A percentile compares a stretch with the other conserved stretches of the same genome.
These are phyloP conservation scores for Colletotrichum sp. DNA, from an alignment of 2,329 filamentous ascomycete species.

Conservation along the genomic window DNA sequence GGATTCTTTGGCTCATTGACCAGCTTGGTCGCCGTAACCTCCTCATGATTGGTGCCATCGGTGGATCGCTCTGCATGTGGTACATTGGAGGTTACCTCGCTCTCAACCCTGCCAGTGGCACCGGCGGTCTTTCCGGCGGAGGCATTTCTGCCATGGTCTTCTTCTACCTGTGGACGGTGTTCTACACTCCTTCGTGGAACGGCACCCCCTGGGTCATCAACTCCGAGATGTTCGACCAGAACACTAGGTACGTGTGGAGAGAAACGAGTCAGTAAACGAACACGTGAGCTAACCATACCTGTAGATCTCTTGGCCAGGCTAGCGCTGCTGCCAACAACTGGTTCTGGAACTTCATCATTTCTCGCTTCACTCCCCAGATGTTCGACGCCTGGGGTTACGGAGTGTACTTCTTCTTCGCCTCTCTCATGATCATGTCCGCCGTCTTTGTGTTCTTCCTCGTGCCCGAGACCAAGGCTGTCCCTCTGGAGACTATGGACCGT, in stretches of 20 bases:
- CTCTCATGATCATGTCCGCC: conserved; percentile 62
- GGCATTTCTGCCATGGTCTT: conserved; percentile 69
- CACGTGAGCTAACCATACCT: background rate
- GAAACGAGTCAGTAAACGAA: background rate
- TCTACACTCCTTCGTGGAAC: conserved; percentile 77
- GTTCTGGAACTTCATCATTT: conserved; percentile 75
- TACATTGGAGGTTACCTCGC: conserved; percentile 63
- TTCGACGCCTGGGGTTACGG: conserved; percentile 63
- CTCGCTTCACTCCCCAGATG: conserved; percentile 72
- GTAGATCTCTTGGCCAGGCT: conserved; percentile 68
- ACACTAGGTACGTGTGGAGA: conserved; percentile 31
- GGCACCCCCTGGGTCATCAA: conserved; percentile 79
- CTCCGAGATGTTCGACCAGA: conserved; percentile 76
- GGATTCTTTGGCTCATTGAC: conserved; percentile 73
- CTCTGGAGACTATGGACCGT: conserved; percentile 68
- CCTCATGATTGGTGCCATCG: conserved; percentile 65
- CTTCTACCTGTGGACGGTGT: conserved; percentile 74
- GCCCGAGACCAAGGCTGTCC: conserved; percentile 70
- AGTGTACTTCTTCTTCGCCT: conserved; percentile 73
- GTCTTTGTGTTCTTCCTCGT: conserved; percentile 67
- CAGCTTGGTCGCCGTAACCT: conserved; percentile 58
- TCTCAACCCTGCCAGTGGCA: conserved; percentile 35
- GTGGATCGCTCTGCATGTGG: conserved; percentile 65
- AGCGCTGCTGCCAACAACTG: conserved; percentile 75
- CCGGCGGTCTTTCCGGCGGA: conserved; percentile 39